These are phyloP conservation scores for Cutaneotrichosporon curvatum DNA, from an alignment of 1,284 basidiomycete genomes.

Conservation along the genomic window DNA sequence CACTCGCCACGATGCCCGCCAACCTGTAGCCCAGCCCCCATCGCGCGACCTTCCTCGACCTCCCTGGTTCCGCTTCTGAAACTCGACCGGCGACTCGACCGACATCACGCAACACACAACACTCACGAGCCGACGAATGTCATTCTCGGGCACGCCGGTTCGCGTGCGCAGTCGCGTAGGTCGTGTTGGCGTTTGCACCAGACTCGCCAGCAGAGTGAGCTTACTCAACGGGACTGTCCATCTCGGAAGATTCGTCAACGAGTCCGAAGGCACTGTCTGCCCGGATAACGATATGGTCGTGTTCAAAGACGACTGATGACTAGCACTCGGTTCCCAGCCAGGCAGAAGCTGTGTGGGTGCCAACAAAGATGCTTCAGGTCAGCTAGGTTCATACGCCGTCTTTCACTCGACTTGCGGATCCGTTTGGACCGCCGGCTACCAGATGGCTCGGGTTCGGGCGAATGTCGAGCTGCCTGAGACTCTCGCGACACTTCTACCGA, in stretches of 20 bases:
- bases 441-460: not conserved
- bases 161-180: not conserved
- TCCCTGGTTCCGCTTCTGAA: not conserved
- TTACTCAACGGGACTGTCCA: conserved; percentile 32
- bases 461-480: too few species aligned
- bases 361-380: not conserved
- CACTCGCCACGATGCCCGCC: conserved; percentile 34
- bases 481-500: too few species aligned
- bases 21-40: conserved; percentile 19
- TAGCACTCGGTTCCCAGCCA: not conserved
- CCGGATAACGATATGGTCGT: conserved; percentile 21
- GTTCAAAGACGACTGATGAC: conserved; percentile 25
- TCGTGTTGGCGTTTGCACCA: conserved; percentile 8
- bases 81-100: conserved; percentile 17
- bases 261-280: conserved; percentile 14
- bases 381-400: too few species aligned
- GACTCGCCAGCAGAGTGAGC: conserved; percentile 17
- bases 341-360: not conserved
- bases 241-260: conserved; percentile 24
- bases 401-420: conserved; percentile 4
- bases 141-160: not conserved
- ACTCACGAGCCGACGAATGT: conserved; percentile 9
- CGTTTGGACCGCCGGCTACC: conserved; percentile 5
- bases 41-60: conserved; percentile 16
- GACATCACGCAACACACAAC: conserved; percentile 32